A percentile compares a stretch with the other conserved stretches of the same genome.
These are phyloP conservation scores for sweet orange (Citrus sinensis) DNA, from an alignment of 345 rosid genomes.

Conservation along the genomic window DNA sequence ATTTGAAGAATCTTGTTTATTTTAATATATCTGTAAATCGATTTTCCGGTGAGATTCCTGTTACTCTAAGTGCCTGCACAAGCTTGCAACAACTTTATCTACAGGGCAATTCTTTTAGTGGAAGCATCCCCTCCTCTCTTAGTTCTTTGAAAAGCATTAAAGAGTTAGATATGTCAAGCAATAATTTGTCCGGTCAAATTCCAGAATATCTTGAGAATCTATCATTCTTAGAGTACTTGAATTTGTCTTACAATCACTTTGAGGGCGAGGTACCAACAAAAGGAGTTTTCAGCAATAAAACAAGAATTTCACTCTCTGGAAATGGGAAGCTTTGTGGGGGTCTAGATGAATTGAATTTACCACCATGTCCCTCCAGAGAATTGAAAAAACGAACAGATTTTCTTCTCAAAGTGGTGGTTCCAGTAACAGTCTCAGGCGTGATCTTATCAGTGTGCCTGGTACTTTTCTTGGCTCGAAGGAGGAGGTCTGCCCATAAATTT, in stretches of 20 bases:
- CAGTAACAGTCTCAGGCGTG: neutral
- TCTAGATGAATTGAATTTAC: constrained; percentile 8
- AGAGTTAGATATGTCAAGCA: no score
- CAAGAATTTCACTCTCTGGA: neutral
- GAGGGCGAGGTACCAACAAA: constrained; percentile 15
- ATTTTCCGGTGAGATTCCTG: neutral
- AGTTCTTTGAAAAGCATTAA: neutral
- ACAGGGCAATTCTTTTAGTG: neutral
- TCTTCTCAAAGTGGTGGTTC: neutral
- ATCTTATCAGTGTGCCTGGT: neutral
- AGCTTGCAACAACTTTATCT: neutral
- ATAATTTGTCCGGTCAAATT: no score
- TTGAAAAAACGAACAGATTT: no score
- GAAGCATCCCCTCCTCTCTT: constrained; percentile 2
- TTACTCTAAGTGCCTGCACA: constrained; percentile 6
- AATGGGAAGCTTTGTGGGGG: constrained; percentile 21
- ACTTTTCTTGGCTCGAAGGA: neutral
- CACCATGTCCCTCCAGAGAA: neutral
- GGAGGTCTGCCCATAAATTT: neutral
- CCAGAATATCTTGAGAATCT: no score
- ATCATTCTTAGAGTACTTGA: neutral
- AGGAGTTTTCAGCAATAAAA: constrained; percentile 13
- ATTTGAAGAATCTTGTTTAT: neutral
- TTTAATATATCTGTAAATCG: constrained; percentile 11
- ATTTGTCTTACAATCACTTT: constrained; percentile 12